Conservation (phyloP, 2,329 filamentous ascomycete species). For the Phyllosticta citriasiana region DNA sequence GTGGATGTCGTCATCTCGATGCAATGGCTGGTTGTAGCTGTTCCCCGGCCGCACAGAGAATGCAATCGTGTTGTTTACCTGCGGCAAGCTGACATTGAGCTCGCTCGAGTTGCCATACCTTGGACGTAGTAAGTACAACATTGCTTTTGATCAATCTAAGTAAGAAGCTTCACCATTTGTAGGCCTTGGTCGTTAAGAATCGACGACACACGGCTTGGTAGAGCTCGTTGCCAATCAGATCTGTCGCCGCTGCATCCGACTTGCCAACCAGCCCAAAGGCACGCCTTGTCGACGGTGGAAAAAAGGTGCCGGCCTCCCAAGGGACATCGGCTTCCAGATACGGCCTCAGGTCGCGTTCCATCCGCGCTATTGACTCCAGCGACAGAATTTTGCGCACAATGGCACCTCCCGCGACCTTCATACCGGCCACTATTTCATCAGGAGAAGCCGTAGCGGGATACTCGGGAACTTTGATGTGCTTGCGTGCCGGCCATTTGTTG, state of each 20-base stretch:
- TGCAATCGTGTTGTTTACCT: conserved; percentile 19
- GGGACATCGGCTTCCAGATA: background rate
- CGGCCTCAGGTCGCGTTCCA: background rate
- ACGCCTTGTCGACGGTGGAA: background rate
- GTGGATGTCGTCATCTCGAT: conserved; percentile 8
- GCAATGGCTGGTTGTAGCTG: background rate
- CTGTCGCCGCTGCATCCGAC: background rate
- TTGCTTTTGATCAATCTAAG: no score
- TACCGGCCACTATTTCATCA: background rate
- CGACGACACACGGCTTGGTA: background rate
- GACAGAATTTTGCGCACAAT: background rate
- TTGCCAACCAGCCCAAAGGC: background rate
- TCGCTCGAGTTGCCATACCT: background rate
- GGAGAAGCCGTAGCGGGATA: background rate
- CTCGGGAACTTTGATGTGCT: background rate
- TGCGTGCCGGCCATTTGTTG: background rate
- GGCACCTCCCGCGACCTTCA: background rate
- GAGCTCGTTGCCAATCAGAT: background rate
- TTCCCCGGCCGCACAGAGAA: conserved; percentile 14
- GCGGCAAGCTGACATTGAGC: conserved; percentile 24
- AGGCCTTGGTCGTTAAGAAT: background rate
- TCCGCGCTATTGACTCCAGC: background rate
- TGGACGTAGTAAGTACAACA: no score
- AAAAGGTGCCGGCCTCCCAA: background rate
- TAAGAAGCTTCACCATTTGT: background rate